phyloP scores from a whole-genome alignment of 352 stramenopile genomes.

The Globisporangium splendens region DNA sequence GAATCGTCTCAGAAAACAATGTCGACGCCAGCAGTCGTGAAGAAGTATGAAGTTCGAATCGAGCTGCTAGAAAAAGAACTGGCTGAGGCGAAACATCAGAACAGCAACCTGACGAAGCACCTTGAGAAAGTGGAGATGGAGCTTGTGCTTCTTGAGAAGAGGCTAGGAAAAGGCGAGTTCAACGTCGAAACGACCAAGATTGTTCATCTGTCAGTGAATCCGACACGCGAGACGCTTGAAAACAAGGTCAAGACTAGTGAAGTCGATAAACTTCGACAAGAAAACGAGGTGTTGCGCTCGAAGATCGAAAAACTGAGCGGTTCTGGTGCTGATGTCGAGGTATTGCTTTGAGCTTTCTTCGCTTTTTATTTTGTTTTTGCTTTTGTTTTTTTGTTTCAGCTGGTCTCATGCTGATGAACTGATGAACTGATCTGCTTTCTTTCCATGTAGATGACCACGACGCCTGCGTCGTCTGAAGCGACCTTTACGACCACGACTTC shows the following conservation, averaged over 20 bases:
- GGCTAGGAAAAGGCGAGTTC: slow-evolving; percentile 69
- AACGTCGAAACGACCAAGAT: slow-evolving; percentile 85
- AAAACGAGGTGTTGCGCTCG: slow-evolving; percentile 50
- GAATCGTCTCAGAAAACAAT: slow-evolving; percentile 30
- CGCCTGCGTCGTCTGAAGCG: slow-evolving; percentile 15
- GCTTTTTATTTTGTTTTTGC: no score
- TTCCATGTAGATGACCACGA: slow-evolving; percentile 3
- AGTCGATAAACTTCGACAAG: slow-evolving; percentile 39
- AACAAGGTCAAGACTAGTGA: slow-evolving; percentile 34
- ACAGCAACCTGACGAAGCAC: slow-evolving; percentile 45
- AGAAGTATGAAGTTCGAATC: slow-evolving; percentile 49
- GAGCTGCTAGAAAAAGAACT: slow-evolving; percentile 46
- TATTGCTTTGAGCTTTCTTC: slow-evolving; percentile 6
- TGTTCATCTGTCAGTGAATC: slow-evolving; percentile 83
- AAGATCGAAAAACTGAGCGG: slow-evolving; percentile 37
- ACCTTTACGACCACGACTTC: slow-evolving; percentile 75
- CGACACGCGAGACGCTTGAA: slow-evolving; percentile 63
- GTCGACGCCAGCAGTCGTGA: slow-evolving; percentile 34
- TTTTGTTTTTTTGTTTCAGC: no score
- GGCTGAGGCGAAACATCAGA: slow-evolving; percentile 35
- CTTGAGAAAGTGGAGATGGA: slow-evolving; percentile 67
- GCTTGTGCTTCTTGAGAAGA: slow-evolving; percentile 63
- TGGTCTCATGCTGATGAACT: no score
- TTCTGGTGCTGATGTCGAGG: slow-evolving; percentile 23
- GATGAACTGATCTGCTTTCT: background rate